Conservation (phyloP, 331 rosid genomes). For the Malus hybrid region DNA sequence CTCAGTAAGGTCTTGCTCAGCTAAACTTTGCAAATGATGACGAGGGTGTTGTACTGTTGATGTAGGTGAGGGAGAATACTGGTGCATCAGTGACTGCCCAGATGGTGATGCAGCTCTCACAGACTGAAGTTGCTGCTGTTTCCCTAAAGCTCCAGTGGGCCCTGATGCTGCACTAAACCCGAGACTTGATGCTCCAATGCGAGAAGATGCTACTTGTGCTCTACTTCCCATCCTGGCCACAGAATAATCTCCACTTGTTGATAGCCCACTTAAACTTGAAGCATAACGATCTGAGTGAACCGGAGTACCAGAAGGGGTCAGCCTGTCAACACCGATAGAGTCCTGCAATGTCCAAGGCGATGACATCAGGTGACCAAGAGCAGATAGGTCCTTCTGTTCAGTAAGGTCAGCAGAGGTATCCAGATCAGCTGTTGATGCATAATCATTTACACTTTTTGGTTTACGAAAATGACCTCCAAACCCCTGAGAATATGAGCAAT, state of each 20-base stretch:
- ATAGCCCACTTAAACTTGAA: constrained; percentile 36
- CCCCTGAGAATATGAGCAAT: constrained; percentile 48
- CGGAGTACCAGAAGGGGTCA: constrained; percentile 25
- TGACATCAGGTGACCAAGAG: constrained; percentile 37
- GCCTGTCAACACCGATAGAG: constrained; percentile 37
- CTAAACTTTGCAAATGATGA: constrained; percentile 41
- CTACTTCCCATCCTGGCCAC: constrained; percentile 39
- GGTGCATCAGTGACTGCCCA: constrained; percentile 47
- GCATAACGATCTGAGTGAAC: constrained; percentile 41
- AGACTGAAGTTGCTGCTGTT: constrained; percentile 40
- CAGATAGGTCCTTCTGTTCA: constrained; percentile 51
- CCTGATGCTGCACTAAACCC: constrained; percentile 34
- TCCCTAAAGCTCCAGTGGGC: constrained; percentile 31
- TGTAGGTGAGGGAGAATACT: constrained; percentile 40
- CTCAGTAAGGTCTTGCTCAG: constrained; percentile 29
- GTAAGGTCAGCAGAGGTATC: constrained; percentile 34
- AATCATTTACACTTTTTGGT: constrained; percentile 14
- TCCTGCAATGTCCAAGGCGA: constrained; percentile 67
- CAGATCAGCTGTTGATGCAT: constrained; percentile 32
- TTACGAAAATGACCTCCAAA: constrained; percentile 46
- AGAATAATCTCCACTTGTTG: constrained; percentile 30
- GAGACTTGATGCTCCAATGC: constrained; percentile 26
- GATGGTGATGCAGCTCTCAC: constrained; percentile 44
- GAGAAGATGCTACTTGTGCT: constrained; percentile 23
- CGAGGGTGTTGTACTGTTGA: constrained; percentile 25